phyloP scores from a whole-genome alignment of 2,329 filamentous ascomycete genomes.

The Colletotrichum gloeosporioides region DNA sequence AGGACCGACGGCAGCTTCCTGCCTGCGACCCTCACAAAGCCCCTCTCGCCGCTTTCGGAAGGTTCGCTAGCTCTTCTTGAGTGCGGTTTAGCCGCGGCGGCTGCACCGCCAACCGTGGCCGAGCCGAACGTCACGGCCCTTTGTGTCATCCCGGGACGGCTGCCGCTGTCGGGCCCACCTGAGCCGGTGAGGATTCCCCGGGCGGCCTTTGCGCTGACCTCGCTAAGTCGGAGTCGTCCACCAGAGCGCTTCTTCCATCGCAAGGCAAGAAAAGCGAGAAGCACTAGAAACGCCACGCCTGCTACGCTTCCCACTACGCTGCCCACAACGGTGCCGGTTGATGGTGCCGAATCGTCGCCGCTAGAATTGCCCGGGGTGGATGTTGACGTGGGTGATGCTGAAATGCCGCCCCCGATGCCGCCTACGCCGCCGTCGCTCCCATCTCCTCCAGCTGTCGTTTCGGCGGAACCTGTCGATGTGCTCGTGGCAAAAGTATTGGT shows the following conservation, averaged over 20 bases:
- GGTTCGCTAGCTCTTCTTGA: conserved; percentile 38
- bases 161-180: conserved; percentile 24
- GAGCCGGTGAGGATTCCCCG: conserved; percentile 34
- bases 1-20: conserved; percentile 69
- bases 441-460: not conserved
- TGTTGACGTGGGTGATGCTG: conserved; percentile 21
- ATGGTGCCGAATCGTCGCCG: not conserved
- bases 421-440: not conserved
- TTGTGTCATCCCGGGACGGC: conserved; percentile 49
- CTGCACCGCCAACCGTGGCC: conserved; percentile 6
- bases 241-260: conserved; percentile 60
- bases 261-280: conserved; percentile 59
- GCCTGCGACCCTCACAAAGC: conserved; percentile 70
- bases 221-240: conserved; percentile 48
- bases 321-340: conserved; percentile 48
- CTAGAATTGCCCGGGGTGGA: conserved; percentile 22
- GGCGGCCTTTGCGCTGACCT: conserved; percentile 37
- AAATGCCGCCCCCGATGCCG: not conserved
- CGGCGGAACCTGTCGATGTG: not conserved
- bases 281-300: conserved; percentile 60
- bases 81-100: conserved; percentile 26
- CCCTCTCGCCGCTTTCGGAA: conserved; percentile 53
- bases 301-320: conserved; percentile 64
- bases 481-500: conserved; percentile 10
- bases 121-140: conserved; percentile 42